Evolutionary conservation across 2,329 filamentous ascomycete species (phyloP).

Genomic region (Zymoseptoria crescenta): DNA sequence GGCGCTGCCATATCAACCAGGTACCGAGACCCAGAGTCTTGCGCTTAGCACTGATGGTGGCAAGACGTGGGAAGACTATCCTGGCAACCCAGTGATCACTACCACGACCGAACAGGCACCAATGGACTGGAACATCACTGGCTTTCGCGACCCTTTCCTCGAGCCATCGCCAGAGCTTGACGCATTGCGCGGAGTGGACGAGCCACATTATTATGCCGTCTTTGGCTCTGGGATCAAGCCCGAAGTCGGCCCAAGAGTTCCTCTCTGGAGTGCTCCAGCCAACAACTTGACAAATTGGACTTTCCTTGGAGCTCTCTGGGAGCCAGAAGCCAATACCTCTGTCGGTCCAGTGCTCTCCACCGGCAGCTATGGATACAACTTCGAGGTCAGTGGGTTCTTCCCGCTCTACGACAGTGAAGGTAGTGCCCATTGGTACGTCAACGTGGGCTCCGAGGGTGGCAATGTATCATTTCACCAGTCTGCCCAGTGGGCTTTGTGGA

Average conservation of each 20-base stretch:
- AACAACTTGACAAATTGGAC: constrained; percentile 40
- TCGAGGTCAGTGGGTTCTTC: constrained; percentile 44
- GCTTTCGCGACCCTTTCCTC: constrained; percentile 34
- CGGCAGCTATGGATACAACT: constrained; percentile 41
- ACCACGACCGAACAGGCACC: constrained; percentile 29
- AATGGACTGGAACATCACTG: constrained; percentile 40
- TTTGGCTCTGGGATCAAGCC: constrained; percentile 41
- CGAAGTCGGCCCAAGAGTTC: constrained; percentile 40
- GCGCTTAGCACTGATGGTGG: constrained; percentile 41
- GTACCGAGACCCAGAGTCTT: constrained; percentile 41
- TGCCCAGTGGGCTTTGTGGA: constrained; percentile 40
- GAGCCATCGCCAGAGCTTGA: constrained; percentile 35
- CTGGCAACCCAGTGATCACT: constrained; percentile 40
- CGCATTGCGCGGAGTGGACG: constrained; percentile 32
- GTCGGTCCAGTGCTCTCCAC: constrained; percentile 37
- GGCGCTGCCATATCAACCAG: constrained; percentile 36
- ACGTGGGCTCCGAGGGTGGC: constrained; percentile 36
- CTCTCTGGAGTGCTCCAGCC: constrained; percentile 40
- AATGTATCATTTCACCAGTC: constrained; percentile 36
- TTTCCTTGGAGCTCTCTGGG: constrained; percentile 41
- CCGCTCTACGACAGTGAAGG: constrained; percentile 37
- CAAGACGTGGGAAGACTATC: constrained; percentile 40
- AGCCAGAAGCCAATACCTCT: constrained; percentile 36
- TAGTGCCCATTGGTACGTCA: constrained; percentile 38
- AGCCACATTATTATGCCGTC: constrained; percentile 41